Evolutionary conservation across 1,284 basidiomycete species (phyloP).

Genomic region (Phaffia rhodozyma): DNA sequence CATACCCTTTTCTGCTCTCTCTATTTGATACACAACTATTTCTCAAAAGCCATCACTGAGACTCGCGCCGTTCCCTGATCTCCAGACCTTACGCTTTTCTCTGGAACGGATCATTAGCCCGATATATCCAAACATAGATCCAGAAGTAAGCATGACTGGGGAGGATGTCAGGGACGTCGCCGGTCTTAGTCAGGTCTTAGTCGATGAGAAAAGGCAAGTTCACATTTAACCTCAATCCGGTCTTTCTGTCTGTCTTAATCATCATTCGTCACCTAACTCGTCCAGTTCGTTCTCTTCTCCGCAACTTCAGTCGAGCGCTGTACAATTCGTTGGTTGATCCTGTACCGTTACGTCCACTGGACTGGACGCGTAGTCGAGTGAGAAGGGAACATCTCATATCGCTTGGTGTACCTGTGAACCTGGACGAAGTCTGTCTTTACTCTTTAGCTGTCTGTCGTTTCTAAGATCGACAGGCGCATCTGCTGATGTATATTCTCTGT

Average conservation of each 20-base stretch:
- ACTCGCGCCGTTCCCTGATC: conserved; percentile 9
- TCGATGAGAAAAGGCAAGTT: conserved; percentile 49
- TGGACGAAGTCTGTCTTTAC: conserved; percentile 58
- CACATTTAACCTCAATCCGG: conserved; percentile 7
- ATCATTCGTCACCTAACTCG: conserved; percentile 6
- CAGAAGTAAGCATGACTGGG: neutral
- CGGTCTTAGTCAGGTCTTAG: conserved; percentile 14
- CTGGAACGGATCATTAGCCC: conserved; percentile 7
- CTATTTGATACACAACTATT: neutral
- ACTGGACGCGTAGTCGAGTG: conserved; percentile 80
- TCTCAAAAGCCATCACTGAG: neutral
- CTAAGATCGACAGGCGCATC: neutral
- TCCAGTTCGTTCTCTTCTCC: neutral
- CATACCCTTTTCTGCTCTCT: neutral
- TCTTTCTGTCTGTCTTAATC: no score
- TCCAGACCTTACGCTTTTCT: neutral
- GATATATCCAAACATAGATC: conserved; percentile 10
- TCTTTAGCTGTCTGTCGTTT: neutral
- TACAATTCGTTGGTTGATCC: conserved; percentile 48
- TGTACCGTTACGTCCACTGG: conserved; percentile 51
- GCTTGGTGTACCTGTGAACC: conserved; percentile 80
- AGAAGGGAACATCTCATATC: conserved; percentile 76
- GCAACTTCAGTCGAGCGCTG: conserved; percentile 51
- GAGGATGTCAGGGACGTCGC: conserved; percentile 16
- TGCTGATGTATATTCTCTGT: neutral